Evolutionary conservation across 1,139 yeast genomes (phyloP).

Genomic region (Wickerhamomyces sp.): DNA sequence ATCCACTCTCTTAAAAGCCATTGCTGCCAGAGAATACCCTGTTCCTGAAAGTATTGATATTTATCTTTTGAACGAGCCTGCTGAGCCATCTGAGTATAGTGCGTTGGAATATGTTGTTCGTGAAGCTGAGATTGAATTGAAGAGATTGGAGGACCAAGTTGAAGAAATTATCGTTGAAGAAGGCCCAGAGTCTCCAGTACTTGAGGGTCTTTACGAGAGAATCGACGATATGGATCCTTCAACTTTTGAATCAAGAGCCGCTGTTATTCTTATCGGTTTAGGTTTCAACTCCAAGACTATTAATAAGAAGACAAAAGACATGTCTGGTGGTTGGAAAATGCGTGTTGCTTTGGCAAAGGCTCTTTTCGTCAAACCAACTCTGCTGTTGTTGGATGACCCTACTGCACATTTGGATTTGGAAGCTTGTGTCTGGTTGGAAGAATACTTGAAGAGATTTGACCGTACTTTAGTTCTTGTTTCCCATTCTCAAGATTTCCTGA

Average conservation of each 20-base stretch:
- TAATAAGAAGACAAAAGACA: slow-evolving; percentile 88
- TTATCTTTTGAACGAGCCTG: slow-evolving; percentile 93
- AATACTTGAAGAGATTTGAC: slow-evolving; percentile 90
- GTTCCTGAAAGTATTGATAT: slow-evolving; percentile 89
- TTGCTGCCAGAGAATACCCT: slow-evolving; percentile 96
- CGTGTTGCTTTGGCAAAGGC: slow-evolving; percentile 75
- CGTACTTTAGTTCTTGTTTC: slow-evolving; percentile 91
- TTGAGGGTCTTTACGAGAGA: slow-evolving; percentile 90
- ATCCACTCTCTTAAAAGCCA: slow-evolving; percentile 85
- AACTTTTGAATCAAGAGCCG: slow-evolving; percentile 95
- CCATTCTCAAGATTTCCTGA: slow-evolving; percentile 98
- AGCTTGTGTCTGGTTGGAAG: slow-evolving; percentile 99
- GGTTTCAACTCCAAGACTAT: slow-evolving; percentile 89
- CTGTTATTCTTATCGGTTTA: slow-evolving; percentile 91
- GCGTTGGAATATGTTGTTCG: slow-evolving; percentile 96
- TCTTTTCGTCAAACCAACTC: slow-evolving; percentile 80
- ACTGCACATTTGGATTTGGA: slow-evolving; percentile 99
- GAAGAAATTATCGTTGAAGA: slow-evolving; percentile 86
- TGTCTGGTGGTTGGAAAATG: slow-evolving; percentile 97
- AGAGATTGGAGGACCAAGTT: slow-evolving; percentile 84
- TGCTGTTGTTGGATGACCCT: slow-evolving; percentile 90
- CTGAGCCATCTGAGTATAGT: slow-evolving; percentile 85
- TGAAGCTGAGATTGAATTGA: slow-evolving; percentile 91
- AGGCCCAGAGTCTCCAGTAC: slow-evolving; percentile 86
- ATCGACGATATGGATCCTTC: slow-evolving; percentile 95